Conservation (phyloP, 352 stramenopile species). For the Phytophthora gonapodyides region DNA sequence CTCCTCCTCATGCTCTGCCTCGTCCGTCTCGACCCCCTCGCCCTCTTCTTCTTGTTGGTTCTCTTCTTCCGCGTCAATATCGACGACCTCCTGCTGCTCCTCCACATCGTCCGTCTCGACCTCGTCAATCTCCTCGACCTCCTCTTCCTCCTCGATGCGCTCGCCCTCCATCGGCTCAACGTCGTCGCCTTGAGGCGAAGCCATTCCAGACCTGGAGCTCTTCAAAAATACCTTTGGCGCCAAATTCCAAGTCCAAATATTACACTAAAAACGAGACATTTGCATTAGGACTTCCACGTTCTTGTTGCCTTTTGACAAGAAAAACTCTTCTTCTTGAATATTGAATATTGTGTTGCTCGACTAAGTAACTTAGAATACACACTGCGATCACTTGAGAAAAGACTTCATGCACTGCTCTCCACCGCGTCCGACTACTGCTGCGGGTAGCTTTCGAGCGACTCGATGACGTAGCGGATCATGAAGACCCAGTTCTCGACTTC, state of each 20-base stretch:
- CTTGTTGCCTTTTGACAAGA: constrained; percentile 3
- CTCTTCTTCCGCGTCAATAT: constrained; percentile 16
- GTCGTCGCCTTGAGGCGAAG: neutral
- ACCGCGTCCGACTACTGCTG: constrained; percentile 7
- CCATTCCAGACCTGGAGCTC: constrained; percentile 9
- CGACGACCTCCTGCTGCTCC: constrained; percentile 9
- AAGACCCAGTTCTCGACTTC: constrained; percentile 87
- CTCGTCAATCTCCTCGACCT: neutral
- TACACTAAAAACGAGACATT: too few relatives aligned
- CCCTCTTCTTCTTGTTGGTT: constrained; percentile 13
- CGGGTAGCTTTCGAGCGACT: constrained; percentile 73
- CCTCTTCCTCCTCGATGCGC: neutral
- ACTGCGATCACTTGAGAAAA: too few relatives aligned
- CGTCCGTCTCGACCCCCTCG: neutral
- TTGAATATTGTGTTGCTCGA: too few relatives aligned
- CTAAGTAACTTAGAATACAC: too few relatives aligned
- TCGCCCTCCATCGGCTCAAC: constrained; percentile 14
- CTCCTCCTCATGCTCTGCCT: constrained; percentile 16
- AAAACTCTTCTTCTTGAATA: too few relatives aligned
- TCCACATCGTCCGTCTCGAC: neutral
- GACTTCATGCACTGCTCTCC: too few relatives aligned
- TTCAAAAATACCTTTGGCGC: constrained; percentile 13
- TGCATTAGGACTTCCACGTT: neutral
- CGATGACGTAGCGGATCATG: constrained; percentile 86
- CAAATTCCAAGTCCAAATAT: neutral